Evolutionary conservation across 768 basidiomycete species (phyloP), one percentile per base, ranked within the genome.

Genomic region (Termitomyces eurrhizus): DNA sequence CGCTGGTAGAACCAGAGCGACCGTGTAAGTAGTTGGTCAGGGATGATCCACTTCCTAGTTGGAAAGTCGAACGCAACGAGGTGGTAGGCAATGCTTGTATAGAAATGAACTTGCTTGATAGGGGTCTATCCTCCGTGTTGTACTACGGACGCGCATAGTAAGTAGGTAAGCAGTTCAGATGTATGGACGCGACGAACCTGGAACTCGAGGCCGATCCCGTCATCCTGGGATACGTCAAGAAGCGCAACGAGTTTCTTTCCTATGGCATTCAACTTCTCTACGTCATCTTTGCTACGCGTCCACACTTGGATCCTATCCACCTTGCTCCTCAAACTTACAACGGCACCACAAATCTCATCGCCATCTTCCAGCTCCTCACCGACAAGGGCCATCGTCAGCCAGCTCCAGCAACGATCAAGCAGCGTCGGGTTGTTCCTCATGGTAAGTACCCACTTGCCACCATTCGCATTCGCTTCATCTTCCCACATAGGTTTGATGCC

Each of bases 401-500:
- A 94, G 51, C 80, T 81, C 94, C 95, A 97, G 72, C 89, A 92
- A 41, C 90, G 81, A 77, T 97, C 94, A 53, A 96, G 77, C 66
- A 94, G 71, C 51, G 74, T 73, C 3, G 92, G 86, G 64, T 88
- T 90, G 67, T 89, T 88, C 78, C 90, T 89, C 88, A 96, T 93
- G 67, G 93, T 93, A 59, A 98, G 73, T 21, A 95, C 93, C 95
- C 95, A 97, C 76, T 95, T 95, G 39, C 95, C 95, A 21, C 95
- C 95, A 56, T 88, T 83, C 29, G 91, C 90, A 68, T 97, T 97
- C 57, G 93, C 91, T 35, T 84, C 84, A 71, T 96, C 95, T 76
- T 96, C 95, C 94, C 94, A 97, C 95, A 97, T 96, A 14, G 93
- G 93, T 70, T 93, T 93, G 78, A 95, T 95, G 18, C 92, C 92